Evolutionary conservation across 2,329 filamentous ascomycete species (phyloP).

Genomic region (Cladosporium austrohemisphaericum): DNA sequence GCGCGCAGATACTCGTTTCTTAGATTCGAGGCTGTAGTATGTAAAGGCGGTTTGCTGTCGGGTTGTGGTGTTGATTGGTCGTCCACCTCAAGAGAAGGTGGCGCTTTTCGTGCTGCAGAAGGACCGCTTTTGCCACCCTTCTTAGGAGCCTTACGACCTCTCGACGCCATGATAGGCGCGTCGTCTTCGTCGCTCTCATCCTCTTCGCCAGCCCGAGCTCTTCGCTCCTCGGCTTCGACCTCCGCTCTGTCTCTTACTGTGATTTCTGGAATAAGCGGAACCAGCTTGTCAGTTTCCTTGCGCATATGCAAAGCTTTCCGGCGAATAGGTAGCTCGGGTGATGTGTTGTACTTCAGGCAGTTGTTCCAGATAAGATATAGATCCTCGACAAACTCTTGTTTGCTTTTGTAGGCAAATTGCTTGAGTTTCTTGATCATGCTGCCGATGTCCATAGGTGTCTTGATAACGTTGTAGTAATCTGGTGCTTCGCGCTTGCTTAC

Average conservation of each 20-base stretch:
- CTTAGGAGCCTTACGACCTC: conserved; percentile 81
- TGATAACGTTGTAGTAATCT: conserved; percentile 91
- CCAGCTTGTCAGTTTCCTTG: conserved; percentile 94
- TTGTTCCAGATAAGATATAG: conserved; percentile 96
- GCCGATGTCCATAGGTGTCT: conserved; percentile 95
- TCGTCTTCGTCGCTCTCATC: conserved; percentile 83
- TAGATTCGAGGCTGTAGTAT: conserved; percentile 46
- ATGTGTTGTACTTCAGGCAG: conserved; percentile 91
- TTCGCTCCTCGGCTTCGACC: conserved; percentile 69
- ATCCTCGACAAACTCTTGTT: conserved; percentile 90
- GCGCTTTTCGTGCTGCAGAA: conserved; percentile 28
- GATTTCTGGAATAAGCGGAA: conserved; percentile 91
- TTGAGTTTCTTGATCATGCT: conserved; percentile 98
- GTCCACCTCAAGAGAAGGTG: conserved; percentile 63
- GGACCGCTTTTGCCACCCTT: conserved; percentile 65
- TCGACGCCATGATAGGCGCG: conserved; percentile 88
- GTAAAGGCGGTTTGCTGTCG: conserved; percentile 66
- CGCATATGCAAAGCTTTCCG: conserved; percentile 96
- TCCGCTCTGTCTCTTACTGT: conserved; percentile 86
- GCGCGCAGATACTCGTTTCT: conserved; percentile 53
- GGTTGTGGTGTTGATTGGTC: conserved; percentile 62
- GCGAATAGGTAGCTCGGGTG: conserved; percentile 78
- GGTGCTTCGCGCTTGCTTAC: conserved; percentile 97
- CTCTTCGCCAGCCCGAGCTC: conserved; percentile 77
- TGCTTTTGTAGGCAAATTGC: conserved; percentile 56